Evolutionary conservation across 31 red algal genomes (phyloP).

Genomic region (Asparagopsis taxiformis): DNA sequence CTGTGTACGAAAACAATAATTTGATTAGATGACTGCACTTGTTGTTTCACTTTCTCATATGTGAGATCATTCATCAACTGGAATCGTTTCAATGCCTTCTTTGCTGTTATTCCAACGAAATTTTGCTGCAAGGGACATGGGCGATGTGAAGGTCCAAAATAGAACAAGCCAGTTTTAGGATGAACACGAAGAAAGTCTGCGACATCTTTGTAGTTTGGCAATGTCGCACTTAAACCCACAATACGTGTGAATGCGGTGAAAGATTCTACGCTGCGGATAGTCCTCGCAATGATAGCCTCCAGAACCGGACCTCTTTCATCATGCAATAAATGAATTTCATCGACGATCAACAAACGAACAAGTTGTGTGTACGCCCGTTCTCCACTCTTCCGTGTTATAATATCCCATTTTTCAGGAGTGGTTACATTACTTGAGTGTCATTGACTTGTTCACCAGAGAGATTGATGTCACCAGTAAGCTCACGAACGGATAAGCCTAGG

Average conservation of each 20-base stretch:
- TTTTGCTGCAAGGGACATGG: conserved; percentile 85
- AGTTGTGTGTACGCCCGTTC: conserved; percentile 63
- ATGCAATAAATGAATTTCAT: conserved; percentile 96
- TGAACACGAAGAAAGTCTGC: conserved; percentile 83
- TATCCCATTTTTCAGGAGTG: conserved; percentile 99
- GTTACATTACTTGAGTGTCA: conserved; percentile 93
- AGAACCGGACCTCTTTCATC: conserved; percentile 97
- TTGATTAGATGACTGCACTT: conserved; percentile 69
- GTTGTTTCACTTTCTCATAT: conserved; percentile 64
- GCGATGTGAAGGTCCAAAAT: conserved; percentile 73
- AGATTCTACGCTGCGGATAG: conserved; percentile 57
- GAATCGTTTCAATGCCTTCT: conserved; percentile 78
- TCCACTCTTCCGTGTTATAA: conserved; percentile 86
- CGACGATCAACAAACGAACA: conserved; percentile 86
- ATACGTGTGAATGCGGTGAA: conserved; percentile 43
- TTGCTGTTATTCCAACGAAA: conserved; percentile 81
- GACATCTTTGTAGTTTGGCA: conserved; percentile 98
- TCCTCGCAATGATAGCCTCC: conserved; percentile 86
- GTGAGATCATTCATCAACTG: conserved; percentile 86
- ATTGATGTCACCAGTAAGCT: conserved; percentile 90
- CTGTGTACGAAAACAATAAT: conserved; percentile 96
- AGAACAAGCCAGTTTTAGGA: conserved; percentile 69
- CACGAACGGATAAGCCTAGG: conserved; percentile 74
- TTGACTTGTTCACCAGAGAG: conserved; percentile 72
- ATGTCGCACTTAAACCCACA: conserved; percentile 93